Evolutionary conservation across 2,329 filamentous ascomycete genomes (phyloP), one percentile per base, ranked within the genome.

Genomic region (Talaromyces piceae): DNA sequence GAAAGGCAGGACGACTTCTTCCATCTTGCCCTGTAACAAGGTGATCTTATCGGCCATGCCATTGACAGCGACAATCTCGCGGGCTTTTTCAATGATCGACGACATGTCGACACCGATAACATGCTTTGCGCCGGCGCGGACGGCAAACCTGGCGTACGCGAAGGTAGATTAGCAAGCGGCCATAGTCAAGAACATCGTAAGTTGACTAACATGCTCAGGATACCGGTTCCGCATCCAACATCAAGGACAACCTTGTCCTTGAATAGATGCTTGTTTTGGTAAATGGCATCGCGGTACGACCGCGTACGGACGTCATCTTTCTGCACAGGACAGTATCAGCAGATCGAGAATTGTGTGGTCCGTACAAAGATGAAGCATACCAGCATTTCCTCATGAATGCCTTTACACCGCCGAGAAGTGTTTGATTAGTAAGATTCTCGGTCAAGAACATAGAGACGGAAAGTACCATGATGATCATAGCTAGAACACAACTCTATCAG

Each of bases 51-150:
- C 87, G 49, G 86, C 80, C 80, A 98, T 83, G 62, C 91, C 91
- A 71, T 98, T 98, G 61, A 80, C 81, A 68, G 83, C 83, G 66
- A 97, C 93, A 59, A 98, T 98, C 77, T 97, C 88, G 65, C 84
- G 84, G 41, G 93, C 93, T 80, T 98, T 98, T 75, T 95, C 89
- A 74, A 98, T 96, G 73, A 98, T 98, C 61, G 91, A 96, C 28
- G 93, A 98, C 91, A 97, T 98, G 73, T 98, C 93, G 52, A 98
- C 93, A 63, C 93, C 93, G 60, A 97, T 95, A 61, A 98, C 93
- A 72, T 98, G 93, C 77, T 95, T 97, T 54, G 93, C 93, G 67
- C 93, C 93, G 55, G 93, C 91, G 75, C 87, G 91, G 55, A 88
- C 91, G 51, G 93, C 93, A 70, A 98, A 98, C 91, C 91, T 97